These are phyloP conservation scores for Physcomitrellopsis africana DNA, from an alignment of 225 moss, liverwort and hornwort genomes.

Conservation along the genomic window DNA sequence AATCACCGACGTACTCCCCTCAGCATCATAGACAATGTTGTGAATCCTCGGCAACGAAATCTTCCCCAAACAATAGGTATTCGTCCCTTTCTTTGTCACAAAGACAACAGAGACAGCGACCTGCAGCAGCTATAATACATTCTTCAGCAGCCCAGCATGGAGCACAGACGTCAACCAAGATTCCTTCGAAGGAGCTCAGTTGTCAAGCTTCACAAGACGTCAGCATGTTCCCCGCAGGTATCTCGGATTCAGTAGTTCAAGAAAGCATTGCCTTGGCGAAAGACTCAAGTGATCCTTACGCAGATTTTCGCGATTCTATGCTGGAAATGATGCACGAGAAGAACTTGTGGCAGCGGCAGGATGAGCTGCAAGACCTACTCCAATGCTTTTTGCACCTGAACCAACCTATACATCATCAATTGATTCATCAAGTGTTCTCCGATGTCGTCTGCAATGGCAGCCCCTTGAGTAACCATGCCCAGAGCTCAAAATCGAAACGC, in stretches of 20 bases:
- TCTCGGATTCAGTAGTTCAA: slow-evolving; percentile 49
- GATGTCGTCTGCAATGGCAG: slow-evolving; percentile 44
- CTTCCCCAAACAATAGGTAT: slow-evolving; percentile 34
- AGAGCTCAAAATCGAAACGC: slow-evolving; percentile 25
- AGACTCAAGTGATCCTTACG: slow-evolving; percentile 51
- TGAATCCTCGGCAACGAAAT: slow-evolving; percentile 28
- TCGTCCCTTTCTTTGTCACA: slow-evolving; percentile 31
- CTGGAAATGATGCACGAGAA: slow-evolving; percentile 63
- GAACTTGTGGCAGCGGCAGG: slow-evolving; percentile 42
- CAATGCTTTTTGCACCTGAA: slow-evolving; percentile 59
- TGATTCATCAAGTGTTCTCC: slow-evolving; percentile 53
- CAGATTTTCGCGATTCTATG: slow-evolving; percentile 60
- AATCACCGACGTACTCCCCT: slow-evolving; percentile 31
- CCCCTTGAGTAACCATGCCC: slow-evolving; percentile 19
- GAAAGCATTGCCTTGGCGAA: slow-evolving; percentile 63
- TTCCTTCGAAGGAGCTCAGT: background rate
- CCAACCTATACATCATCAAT: slow-evolving; percentile 46
- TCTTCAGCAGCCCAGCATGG: slow-evolving; percentile 14
- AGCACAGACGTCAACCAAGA: slow-evolving; percentile 26
- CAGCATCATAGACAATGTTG: slow-evolving; percentile 18
- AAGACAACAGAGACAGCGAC: slow-evolving; percentile 27
- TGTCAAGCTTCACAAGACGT: slow-evolving; percentile 23
- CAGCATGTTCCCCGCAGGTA: slow-evolving; percentile 36
- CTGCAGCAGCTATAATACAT: slow-evolving; percentile 9
- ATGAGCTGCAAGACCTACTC: slow-evolving; percentile 53